phyloP scores from a whole-genome alignment of 73 alveolate species.

The Blepharisma stoltei region DNA sequence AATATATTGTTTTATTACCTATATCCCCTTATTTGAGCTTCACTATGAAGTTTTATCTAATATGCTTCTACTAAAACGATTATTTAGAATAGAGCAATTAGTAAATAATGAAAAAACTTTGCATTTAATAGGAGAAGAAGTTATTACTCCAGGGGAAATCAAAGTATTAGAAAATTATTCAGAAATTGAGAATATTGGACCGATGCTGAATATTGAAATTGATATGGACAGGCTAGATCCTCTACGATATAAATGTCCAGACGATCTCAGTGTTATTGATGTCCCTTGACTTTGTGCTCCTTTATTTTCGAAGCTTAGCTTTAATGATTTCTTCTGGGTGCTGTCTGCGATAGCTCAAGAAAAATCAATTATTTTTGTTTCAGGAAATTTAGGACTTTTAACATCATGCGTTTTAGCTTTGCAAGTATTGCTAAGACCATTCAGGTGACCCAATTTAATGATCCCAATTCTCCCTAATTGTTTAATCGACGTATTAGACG shows the following conservation, averaged over 20 bases:
- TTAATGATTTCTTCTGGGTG: constrained; percentile 38
- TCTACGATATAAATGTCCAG: constrained; percentile 1
- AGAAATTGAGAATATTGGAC: not conserved
- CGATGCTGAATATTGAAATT: not conserved
- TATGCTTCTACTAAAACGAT: not conserved
- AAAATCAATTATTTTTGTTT: constrained; percentile 19
- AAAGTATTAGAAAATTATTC: not conserved
- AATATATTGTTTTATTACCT: not conserved
- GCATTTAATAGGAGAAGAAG: not conserved
- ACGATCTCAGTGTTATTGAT: constrained; percentile 24
- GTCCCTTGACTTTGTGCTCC: constrained; percentile 48
- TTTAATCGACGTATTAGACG: constrained; percentile 17
- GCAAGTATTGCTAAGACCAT: constrained; percentile 12
- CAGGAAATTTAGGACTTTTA: constrained; percentile 23
- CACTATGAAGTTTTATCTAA: not conserved
- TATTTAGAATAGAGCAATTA: not conserved
- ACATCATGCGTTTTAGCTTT: constrained; percentile 18
- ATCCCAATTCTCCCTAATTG: constrained; percentile 9
- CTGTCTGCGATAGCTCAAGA: constrained; percentile 10
- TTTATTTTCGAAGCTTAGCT: constrained; percentile 42
- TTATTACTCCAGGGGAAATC: not conserved
- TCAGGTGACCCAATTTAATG: constrained; percentile 16
- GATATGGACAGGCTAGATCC: not conserved
- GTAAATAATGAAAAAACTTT: not conserved
- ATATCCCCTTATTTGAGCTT: constrained; percentile 10